These are phyloP conservation scores for Hepatocystis sp. DNA, from an alignment of 169 alveolate species.

Conservation along the genomic window DNA sequence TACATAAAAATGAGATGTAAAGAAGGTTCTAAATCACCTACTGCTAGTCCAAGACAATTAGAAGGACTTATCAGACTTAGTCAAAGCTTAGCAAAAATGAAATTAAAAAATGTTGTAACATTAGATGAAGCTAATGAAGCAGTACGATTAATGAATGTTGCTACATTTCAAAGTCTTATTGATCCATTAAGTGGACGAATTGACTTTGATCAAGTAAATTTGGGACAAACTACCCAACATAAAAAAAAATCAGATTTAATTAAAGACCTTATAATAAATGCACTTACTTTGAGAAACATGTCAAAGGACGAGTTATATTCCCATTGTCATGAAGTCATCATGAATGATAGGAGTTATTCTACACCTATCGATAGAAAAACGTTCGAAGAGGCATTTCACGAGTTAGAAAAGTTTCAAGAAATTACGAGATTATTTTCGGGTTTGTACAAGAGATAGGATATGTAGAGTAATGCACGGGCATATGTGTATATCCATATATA, in stretches of 20 bases:
- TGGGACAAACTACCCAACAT: conserved; percentile 89
- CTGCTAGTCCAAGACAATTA: conserved; percentile 97
- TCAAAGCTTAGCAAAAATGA: conserved; percentile 98
- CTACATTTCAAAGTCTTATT: conserved; percentile 98
- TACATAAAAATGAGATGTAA: conserved; percentile 92
- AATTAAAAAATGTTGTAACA: conserved; percentile 91
- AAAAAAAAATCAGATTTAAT: conserved; percentile 70
- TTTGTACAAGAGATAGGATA: conserved; percentile 55
- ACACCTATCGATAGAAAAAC: conserved; percentile 68
- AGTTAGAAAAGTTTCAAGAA: conserved; percentile 68
- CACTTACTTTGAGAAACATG: conserved; percentile 61
- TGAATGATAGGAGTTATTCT: conserved; percentile 48
- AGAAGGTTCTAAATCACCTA: conserved; percentile 91
- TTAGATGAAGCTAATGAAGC: conserved; percentile 97
- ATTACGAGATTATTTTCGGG: conserved; percentile 73
- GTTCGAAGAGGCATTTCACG: conserved; percentile 75
- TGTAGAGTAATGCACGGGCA: no score
- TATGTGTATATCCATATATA: no score
- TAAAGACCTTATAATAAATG: conserved; percentile 67
- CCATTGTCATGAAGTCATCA: conserved; percentile 63
- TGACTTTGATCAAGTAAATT: conserved; percentile 95
- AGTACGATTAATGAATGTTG: conserved; percentile 96
- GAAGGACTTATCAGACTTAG: conserved; percentile 97
- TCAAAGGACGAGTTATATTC: conserved; percentile 67
- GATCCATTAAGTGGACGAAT: conserved; percentile 98